Conservation (phyloP, 495 filamentous ascomycete species). For the Acidomyces sp. region DNA sequence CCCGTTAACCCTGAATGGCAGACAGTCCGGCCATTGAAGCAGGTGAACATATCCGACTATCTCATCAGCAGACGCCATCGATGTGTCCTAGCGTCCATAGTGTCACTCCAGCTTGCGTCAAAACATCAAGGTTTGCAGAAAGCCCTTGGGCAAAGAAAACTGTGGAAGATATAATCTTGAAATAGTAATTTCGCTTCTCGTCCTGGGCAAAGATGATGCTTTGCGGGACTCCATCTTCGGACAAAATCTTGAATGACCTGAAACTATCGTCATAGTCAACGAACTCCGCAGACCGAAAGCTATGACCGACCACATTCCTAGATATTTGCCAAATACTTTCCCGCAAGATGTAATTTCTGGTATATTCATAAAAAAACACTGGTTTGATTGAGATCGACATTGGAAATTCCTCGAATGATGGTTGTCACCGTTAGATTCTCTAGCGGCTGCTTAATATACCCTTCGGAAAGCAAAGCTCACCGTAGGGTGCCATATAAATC, state of each 20-base stretch:
- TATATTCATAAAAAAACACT: constrained; percentile 59
- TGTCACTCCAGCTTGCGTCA: constrained; percentile 70
- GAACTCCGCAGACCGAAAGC: constrained; percentile 36
- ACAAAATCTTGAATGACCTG: background rate
- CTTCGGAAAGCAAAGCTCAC: constrained; percentile 22
- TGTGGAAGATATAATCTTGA: constrained; percentile 78
- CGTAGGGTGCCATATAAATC: constrained; percentile 64
- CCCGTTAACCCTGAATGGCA: constrained; percentile 90
- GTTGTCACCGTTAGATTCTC: background rate
- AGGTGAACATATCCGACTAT: constrained; percentile 74
- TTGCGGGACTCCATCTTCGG: constrained; percentile 48
- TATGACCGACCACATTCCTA: constrained; percentile 18
- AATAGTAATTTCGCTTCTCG: constrained; percentile 80
- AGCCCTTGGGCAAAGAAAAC: constrained; percentile 71
- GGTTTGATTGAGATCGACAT: constrained; percentile 47
- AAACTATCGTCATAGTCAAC: constrained; percentile 54
- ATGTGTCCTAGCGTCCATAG: constrained; percentile 84
- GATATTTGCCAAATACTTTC: constrained; percentile 75
- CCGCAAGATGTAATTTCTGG: constrained; percentile 69
- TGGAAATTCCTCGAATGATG: constrained; percentile 67
- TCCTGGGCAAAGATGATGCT: constrained; percentile 79
- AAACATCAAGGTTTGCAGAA: constrained; percentile 61
- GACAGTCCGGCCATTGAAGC: constrained; percentile 74
- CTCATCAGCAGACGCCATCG: constrained; percentile 58
- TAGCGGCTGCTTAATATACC: background rate